phyloP scores from a whole-genome alignment of 192 early-diverging fungal genomes.

The Glomus cerebriforme region DNA sequence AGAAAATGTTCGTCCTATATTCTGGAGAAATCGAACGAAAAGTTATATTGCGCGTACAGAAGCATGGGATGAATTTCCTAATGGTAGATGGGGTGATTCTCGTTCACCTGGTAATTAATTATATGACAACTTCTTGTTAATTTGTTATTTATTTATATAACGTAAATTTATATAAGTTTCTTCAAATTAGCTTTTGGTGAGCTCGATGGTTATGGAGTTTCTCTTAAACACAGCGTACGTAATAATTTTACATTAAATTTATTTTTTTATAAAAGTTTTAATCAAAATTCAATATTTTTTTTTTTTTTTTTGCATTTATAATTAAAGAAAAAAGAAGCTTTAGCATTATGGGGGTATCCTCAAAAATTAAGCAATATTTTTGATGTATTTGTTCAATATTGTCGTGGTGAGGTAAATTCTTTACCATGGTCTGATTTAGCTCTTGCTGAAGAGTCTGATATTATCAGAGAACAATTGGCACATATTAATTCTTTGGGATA shows the following conservation, averaged over 20 bases:
- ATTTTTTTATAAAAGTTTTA: constrained; percentile 48
- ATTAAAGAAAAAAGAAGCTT: constrained; percentile 52
- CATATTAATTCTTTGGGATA: constrained; percentile 77
- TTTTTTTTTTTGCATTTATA: constrained; percentile 54
- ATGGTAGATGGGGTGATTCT: constrained; percentile 98
- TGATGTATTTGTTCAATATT: constrained; percentile 81
- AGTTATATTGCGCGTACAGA: constrained; percentile 90
- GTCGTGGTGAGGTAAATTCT: constrained; percentile 70
- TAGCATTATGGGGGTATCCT: constrained; percentile 83
- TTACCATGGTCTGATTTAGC: constrained; percentile 92
- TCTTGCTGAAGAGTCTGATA: constrained; percentile 69
- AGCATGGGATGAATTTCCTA: constrained; percentile 94
- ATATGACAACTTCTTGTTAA: no score
- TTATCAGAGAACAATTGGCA: constrained; percentile 69
- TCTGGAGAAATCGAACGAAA: constrained; percentile 94
- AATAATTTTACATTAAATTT: constrained; percentile 38
- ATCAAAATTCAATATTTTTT: constrained; percentile 1
- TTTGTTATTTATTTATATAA: neutral
- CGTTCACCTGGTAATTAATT: constrained; percentile 70
- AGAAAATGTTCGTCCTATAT: constrained; percentile 98
- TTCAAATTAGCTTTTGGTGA: constrained; percentile 52
- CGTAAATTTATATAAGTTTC: neutral
- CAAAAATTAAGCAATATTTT: constrained; percentile 65
- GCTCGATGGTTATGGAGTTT: constrained; percentile 72
- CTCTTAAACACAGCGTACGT: constrained; percentile 63